Evolutionary conservation across 2,329 filamentous ascomycete genomes (phyloP).

Genomic region (Trichophyton equinum): DNA sequence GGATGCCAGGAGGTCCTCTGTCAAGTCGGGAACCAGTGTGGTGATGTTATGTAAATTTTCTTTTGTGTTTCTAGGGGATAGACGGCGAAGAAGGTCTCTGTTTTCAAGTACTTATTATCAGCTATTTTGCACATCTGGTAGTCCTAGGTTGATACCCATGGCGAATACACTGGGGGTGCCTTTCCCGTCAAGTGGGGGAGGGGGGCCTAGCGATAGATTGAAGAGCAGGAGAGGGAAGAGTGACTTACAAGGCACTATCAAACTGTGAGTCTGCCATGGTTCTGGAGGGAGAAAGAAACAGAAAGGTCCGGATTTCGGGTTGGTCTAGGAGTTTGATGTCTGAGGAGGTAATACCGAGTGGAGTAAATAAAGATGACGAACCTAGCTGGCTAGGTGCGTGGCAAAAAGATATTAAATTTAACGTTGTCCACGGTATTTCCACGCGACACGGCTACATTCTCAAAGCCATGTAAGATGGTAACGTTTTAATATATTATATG

Average conservation of each 20-base stretch:
- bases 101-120: background rate
- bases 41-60: conserved; percentile 82
- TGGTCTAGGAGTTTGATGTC: background rate
- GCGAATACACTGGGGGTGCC: background rate
- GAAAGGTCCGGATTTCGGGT: background rate
- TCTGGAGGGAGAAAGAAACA: background rate
- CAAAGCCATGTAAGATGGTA: background rate
- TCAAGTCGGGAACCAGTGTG: conserved; percentile 74
- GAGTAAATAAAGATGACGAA: conserved; percentile 1
- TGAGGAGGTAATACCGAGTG: background rate
- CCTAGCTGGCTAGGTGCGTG: background rate
- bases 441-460: background rate
- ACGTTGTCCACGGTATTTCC: background rate
- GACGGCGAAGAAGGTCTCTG: conserved; percentile 94
- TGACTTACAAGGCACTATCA: conserved; percentile 39
- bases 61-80: conserved; percentile 87
- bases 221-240: background rate
- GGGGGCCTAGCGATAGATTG: background rate
- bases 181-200: conserved; percentile 12
- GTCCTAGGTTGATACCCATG: background rate
- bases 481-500: background rate
- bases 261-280: conserved; percentile 37
- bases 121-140: background rate
- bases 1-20: conserved; percentile 93
- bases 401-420: background rate